Evolutionary conservation across 805 yeast genomes (phyloP).

Genomic region (Starmerella khaoyaiensis): DNA sequence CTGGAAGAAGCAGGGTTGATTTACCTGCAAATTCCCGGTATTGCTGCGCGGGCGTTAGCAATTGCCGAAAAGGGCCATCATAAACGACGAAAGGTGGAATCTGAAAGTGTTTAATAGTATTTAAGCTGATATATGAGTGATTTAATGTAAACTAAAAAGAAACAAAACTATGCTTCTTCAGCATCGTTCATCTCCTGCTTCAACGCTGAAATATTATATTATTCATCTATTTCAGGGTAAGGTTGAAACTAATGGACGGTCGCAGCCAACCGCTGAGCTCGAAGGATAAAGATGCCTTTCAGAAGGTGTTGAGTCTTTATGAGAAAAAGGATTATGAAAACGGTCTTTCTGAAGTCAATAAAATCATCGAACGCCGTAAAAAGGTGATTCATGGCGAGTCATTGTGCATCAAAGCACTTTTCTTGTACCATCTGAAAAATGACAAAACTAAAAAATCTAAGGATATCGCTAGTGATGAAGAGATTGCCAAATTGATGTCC

Average conservation of each 20-base stretch:
- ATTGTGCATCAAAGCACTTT: slow-evolving; percentile 71
- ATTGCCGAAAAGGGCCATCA: slow-evolving; percentile 57
- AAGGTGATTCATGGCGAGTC: slow-evolving; percentile 53
- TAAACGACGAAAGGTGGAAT: too few relatives aligned
- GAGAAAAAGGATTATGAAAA: slow-evolving; percentile 81
- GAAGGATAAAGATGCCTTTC: slow-evolving; percentile 65
- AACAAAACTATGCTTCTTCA: too few relatives aligned
- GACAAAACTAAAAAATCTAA: too few relatives aligned
- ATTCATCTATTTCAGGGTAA: too few relatives aligned
- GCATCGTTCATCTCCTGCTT: too few relatives aligned
- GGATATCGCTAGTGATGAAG: too few relatives aligned
- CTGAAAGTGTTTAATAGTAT: too few relatives aligned
- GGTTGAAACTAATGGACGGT: slow-evolving; percentile 17
- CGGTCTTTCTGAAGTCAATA: slow-evolving; percentile 62
- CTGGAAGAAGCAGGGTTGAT: slow-evolving; percentile 47
- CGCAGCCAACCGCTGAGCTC: slow-evolving; percentile 17
- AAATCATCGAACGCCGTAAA: slow-evolving; percentile 60
- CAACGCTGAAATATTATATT: too few relatives aligned
- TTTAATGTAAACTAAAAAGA: too few relatives aligned
- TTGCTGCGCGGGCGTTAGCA: slow-evolving; percentile 51
- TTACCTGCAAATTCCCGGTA: slow-evolving; percentile 73
- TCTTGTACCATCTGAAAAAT: slow-evolving; percentile 44
- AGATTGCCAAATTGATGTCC: slow-evolving; percentile 31
- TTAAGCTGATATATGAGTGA: too few relatives aligned
- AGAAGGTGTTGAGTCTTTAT: slow-evolving; percentile 69